Conservation (phyloP, 2,329 filamentous ascomycete species). For the Septoria linicola region DNA sequence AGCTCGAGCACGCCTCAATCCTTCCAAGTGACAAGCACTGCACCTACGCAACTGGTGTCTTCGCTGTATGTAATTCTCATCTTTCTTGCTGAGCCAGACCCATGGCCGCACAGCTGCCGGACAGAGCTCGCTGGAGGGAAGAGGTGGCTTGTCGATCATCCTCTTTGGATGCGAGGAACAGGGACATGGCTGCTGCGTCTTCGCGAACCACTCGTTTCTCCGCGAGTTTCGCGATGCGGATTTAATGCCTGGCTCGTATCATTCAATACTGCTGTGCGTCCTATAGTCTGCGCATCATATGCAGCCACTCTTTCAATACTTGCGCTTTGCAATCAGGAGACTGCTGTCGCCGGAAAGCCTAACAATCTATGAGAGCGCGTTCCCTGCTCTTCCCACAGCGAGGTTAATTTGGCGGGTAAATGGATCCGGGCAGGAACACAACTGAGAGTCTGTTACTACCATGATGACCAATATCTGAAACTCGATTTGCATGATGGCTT, state of each 20-base stretch:
- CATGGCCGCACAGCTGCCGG: constrained; percentile 10
- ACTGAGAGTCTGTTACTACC: too few relatives aligned
- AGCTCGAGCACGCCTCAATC: constrained; percentile 1
- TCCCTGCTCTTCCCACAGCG: too few relatives aligned
- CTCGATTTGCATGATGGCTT: too few relatives aligned
- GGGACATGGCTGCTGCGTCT: constrained; percentile 5
- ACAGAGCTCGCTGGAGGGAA: constrained; percentile 4
- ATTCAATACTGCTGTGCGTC: constrained; percentile 20
- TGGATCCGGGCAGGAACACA: too few relatives aligned
- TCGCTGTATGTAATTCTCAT: constrained; percentile 1
- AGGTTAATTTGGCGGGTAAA: too few relatives aligned
- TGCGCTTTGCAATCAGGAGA: too few relatives aligned
- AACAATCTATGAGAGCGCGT: too few relatives aligned
- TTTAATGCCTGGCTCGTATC: constrained; percentile 17
- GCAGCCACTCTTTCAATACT: constrained; percentile 6
- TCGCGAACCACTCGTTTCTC: constrained; percentile 13
- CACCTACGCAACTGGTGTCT: not conserved
- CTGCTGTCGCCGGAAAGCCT: too few relatives aligned
- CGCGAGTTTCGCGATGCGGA: constrained; percentile 1
- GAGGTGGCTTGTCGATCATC: constrained; percentile 17
- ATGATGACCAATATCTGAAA: too few relatives aligned
- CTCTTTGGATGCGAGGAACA: constrained; percentile 19
- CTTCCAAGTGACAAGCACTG: too few relatives aligned
- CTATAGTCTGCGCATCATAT: constrained; percentile 10
- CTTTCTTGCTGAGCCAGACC: not conserved